phyloP scores from a whole-genome alignment of 208 protist genomes.

The Histomonas meleagridis region DNA sequence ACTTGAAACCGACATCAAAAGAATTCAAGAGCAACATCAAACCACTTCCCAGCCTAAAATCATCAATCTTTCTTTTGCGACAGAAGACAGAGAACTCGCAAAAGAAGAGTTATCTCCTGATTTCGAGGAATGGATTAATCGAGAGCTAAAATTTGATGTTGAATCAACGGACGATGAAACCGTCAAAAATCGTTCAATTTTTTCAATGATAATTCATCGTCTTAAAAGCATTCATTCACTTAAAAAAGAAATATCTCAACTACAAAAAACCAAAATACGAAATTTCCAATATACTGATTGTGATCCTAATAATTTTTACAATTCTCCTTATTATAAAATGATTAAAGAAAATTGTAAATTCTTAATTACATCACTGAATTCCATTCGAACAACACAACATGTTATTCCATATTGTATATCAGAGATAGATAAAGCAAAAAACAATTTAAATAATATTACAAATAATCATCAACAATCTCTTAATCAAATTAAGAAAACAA shows the following conservation, averaged over 20 bases:
- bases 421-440: background rate
- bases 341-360: background rate
- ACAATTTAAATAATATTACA: background rate
- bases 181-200: background rate
- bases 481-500: background rate
- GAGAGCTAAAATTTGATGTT: background rate
- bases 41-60: background rate
- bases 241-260: background rate
- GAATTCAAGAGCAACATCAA: background rate
- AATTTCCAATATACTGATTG: slow-evolving; percentile 8
- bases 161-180: background rate
- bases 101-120: background rate
- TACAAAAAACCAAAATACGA: background rate
- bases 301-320: background rate
- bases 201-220: background rate
- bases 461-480: background rate
- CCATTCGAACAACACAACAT: background rate
- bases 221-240: background rate
- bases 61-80: background rate
- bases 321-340: background rate
- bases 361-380: background rate
- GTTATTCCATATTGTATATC: background rate
- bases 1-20: background rate
- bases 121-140: background rate
- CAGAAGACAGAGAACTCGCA: background rate